These are phyloP conservation scores for Tubosaeta sp. DNA, from an alignment of 768 basidiomycete species.

Conservation along the genomic window DNA sequence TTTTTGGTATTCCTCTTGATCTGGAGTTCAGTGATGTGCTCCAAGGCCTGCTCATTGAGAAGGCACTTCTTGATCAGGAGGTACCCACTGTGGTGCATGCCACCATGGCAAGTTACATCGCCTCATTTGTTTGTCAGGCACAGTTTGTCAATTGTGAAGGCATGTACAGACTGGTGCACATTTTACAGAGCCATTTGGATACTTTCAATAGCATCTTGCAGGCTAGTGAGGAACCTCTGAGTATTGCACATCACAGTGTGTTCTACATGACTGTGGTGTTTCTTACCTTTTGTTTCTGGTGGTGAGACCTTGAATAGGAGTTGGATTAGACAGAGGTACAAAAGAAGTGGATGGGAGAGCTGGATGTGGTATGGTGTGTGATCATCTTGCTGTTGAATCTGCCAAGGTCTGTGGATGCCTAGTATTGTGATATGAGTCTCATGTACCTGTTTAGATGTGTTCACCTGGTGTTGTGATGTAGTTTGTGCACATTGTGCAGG, in stretches of 20 bases:
- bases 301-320: conserved; percentile 77
- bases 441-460: conserved; percentile 57
- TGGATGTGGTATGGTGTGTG: conserved; percentile 72
- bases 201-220: conserved; percentile 52
- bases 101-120: conserved; percentile 92
- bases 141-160: conserved; percentile 75
- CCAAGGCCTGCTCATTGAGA: conserved; percentile 94
- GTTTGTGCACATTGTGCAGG: conserved; percentile 90
- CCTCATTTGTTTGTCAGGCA: conserved; percentile 80
- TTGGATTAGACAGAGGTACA: conserved; percentile 53
- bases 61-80: conserved; percentile 58
- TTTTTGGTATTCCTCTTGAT: too few species aligned
- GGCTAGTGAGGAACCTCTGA: conserved; percentile 30
- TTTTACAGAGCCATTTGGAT: conserved; percentile 78
- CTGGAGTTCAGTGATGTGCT: too few species aligned
- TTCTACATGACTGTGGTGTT: conserved; percentile 93
- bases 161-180: conserved; percentile 72
- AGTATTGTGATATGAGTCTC: not conserved
- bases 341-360: conserved; percentile 84
- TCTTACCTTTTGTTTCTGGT: conserved; percentile 96
- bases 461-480: conserved; percentile 86
- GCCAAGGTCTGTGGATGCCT: conserved; percentile 36
- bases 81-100: conserved; percentile 76
- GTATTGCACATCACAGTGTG: conserved; percentile 50
- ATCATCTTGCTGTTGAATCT: conserved; percentile 85